Percentiles rank a stretch among this genome's conserved stretches.
Conservation (phyloP, 371 early-diverging fungal species). For the Mortierella sp. region DNA sequence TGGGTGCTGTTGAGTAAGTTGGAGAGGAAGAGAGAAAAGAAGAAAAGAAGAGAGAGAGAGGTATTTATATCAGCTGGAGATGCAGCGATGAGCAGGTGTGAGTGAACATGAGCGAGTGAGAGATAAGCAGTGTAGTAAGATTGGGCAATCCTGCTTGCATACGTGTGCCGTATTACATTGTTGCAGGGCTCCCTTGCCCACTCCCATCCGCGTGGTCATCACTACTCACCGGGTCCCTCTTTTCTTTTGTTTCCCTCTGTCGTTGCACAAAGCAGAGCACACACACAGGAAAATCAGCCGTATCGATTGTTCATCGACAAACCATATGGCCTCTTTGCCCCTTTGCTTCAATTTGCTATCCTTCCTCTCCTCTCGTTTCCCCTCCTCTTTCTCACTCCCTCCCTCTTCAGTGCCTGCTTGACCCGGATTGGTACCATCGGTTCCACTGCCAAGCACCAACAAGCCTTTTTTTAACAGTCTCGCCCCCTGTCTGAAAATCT, state of each 20-base stretch:
- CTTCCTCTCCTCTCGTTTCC: no score
- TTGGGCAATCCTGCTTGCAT: conserved; percentile 3
- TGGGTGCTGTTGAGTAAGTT: conserved; percentile 4
- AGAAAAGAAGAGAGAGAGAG: not conserved
- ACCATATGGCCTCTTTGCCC: not conserved
- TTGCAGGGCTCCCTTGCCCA: not conserved
- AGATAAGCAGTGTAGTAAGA: not conserved
- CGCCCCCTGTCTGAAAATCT: not conserved
- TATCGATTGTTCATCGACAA: not conserved
- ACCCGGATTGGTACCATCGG: not conserved
- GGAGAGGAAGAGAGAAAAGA: not conserved
- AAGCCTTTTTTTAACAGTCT: not conserved
- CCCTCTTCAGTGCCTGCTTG: not conserved
- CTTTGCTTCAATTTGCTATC: not conserved
- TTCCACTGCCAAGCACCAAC: not conserved
- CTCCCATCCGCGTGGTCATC: conserved; percentile 10
- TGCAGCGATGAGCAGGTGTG: not conserved
- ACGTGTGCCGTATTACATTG: not conserved
- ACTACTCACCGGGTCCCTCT: not conserved
- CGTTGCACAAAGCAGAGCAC: not conserved
- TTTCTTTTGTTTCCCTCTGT: not conserved
- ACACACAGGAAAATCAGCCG: not conserved
- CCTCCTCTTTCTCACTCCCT: not conserved
- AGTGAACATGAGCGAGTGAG: conserved; percentile 8
- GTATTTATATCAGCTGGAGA: conserved; percentile 5